A percentile compares a stretch with the other conserved stretches of the same genome.
Conservation (phyloP, 2,329 filamentous ascomycete genomes). For the Fusarium subtropicale region DNA sequence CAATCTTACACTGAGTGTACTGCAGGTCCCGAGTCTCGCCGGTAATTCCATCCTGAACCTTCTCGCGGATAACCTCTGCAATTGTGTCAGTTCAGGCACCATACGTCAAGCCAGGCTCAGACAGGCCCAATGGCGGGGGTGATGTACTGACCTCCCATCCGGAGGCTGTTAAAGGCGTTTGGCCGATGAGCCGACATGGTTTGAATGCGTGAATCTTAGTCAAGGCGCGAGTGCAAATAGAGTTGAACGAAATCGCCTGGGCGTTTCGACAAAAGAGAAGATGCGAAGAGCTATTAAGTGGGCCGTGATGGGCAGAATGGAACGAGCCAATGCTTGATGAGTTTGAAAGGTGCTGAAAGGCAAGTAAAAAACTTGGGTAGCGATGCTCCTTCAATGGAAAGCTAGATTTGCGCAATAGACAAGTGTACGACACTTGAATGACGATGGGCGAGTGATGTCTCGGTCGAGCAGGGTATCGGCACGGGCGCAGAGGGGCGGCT, state of each 20-base stretch:
- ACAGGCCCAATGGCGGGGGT: conserved; percentile 18
- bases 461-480: conserved; percentile 43
- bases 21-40: conserved; percentile 97
- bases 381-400: conserved; percentile 22
- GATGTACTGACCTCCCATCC: conserved; percentile 90
- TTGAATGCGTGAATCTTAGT: conserved; percentile 45
- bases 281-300: conserved; percentile 43
- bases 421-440: conserved; percentile 35
- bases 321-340: conserved; percentile 31
- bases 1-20: conserved; percentile 99
- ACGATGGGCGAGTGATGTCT: conserved; percentile 43
- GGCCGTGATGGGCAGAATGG: conserved; percentile 54
- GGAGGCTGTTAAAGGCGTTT: conserved; percentile 85
- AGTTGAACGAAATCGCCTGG: conserved; percentile 40
- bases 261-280: conserved; percentile 47
- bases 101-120: conserved; percentile 5
- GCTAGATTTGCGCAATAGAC: conserved; percentile 39
- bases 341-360: conserved; percentile 37
- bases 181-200: conserved; percentile 90
- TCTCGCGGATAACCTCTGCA: conserved; percentile 95
- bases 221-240: conserved; percentile 46
- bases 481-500: conserved; percentile 41
- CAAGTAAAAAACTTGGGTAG: conserved; percentile 15
- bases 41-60: conserved; percentile 97
- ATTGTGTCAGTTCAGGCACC: conserved; percentile 31